Percentiles rank a stretch among this genome's conserved stretches.
Conservation (phyloP, 768 basidiomycete genomes). For the Imleria badia region DNA sequence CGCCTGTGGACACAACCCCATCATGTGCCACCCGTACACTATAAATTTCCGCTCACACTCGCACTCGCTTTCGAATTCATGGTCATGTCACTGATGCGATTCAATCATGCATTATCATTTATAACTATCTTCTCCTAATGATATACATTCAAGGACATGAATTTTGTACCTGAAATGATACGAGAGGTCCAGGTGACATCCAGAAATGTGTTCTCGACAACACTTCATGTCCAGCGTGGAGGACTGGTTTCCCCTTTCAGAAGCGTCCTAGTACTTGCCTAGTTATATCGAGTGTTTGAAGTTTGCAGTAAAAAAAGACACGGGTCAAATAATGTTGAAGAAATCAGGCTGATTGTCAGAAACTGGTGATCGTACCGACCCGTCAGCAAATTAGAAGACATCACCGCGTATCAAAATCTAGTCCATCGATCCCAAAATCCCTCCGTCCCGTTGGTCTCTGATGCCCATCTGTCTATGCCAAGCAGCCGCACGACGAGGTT, state of each 20-base stretch:
- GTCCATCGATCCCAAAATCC: slow-evolving; percentile 77
- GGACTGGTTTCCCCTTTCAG: too few species aligned
- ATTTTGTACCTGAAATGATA: neutral
- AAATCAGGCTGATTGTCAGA: neutral
- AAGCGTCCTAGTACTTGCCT: too few species aligned
- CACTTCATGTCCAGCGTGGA: too few species aligned
- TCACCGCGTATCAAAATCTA: neutral
- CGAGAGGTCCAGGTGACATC: too few species aligned
- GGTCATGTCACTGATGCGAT: slow-evolving; percentile 21
- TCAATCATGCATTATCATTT: slow-evolving; percentile 30
- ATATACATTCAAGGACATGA: slow-evolving; percentile 15
- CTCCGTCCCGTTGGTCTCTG: slow-evolving; percentile 70
- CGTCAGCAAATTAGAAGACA: neutral
- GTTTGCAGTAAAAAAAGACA: too few species aligned
- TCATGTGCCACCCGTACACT: slow-evolving; percentile 7
- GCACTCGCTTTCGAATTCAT: slow-evolving; percentile 22
- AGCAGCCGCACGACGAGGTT: slow-evolving; percentile 74
- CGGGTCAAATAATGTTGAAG: too few species aligned
- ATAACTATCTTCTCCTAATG: slow-evolving; percentile 29
- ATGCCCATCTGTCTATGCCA: slow-evolving; percentile 52
- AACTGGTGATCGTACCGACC: neutral
- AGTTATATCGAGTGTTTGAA: too few species aligned
- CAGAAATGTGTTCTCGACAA: too few species aligned
- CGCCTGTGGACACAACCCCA: slow-evolving; percentile 8
- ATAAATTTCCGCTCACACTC: slow-evolving; percentile 15